Base-by-base conservation (phyloP, 148 eudicot genomes). In the Pouteria glomerata region DNA sequence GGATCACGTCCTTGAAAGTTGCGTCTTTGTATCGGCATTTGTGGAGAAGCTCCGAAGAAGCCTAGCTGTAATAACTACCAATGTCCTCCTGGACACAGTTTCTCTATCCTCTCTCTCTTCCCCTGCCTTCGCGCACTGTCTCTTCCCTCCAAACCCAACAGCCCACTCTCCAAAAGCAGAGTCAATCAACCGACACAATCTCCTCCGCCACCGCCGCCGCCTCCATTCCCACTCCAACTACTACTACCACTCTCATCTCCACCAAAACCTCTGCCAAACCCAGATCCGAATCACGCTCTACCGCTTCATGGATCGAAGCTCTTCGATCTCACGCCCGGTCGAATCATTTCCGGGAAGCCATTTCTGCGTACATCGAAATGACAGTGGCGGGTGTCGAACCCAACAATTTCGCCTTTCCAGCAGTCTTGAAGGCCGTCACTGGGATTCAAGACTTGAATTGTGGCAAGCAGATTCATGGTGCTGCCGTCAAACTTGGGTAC, bases 241-340 rank as follows among this genome's bases (percentile, higher is more conserved):
- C 37, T n/a, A 27, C 34, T 56, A 34, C n/a, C 61, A 41, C 70
- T 78, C 58, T 48, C 71, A 26, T 29, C 74, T 13, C 42, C 26
- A 24, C 48, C 76, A 35, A 71, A 76, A 50, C 79, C 78, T 23
- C 56, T 31, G 23, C 75, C 55, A 78, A 76, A 67, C 78, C 86
- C 82, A 67, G 61, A 34, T 73, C 80, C 33, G 74, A 81, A 57
- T 27, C 74, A 27, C 80, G 34, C 37, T 75, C 90, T 18, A 59
- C 79, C 1, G 53, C 76, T 2, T 80, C 87, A 88, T 90, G 96
- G 96, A 51, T 83, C 80, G 81, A 84, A 66, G 27, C 78, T 26
- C 90, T 93, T 74, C 94, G 94, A 14, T 77, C 84, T 48, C 81
- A 87, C 4, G 66, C 82, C 47, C 96, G 87, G 27, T 84, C 90